Conservation (phyloP, 176 grass and related monocot species). For the Echinochloa phyllopogon region DNA sequence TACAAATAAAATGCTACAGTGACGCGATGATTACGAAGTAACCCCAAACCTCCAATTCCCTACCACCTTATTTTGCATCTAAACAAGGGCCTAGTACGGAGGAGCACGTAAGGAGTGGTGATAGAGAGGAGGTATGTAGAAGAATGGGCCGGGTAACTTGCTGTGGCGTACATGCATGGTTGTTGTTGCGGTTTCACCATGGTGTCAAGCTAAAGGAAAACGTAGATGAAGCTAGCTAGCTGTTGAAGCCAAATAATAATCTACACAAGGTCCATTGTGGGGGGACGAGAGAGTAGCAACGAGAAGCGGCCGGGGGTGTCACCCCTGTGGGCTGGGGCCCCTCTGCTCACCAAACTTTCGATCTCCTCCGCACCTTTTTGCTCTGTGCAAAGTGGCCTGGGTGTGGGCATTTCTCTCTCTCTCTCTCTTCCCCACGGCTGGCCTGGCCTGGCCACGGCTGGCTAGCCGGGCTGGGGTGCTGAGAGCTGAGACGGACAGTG, state of each 20-base stretch:
- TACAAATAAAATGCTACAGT: no score
- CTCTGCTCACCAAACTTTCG: constrained; percentile 53
- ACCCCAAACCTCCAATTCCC: no score
- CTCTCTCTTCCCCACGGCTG: neutral
- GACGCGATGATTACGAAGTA: no score
- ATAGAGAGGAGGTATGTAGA: no score
- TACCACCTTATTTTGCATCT: no score
- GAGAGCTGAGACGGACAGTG: constrained; percentile 39
- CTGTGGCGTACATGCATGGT: no score
- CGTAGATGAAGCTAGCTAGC: neutral
- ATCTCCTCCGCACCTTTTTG: constrained; percentile 41
- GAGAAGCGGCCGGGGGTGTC: neutral
- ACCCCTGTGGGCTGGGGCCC: neutral
- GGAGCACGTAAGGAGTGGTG: neutral
- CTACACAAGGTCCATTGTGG: neutral
- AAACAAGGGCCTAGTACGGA: neutral
- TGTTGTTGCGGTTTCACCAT: neutral
- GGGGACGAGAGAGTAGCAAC: neutral
- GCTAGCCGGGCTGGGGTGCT: neutral
- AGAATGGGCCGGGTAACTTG: neutral
- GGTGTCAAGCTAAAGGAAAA: constrained; percentile 15
- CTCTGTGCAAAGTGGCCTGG: constrained; percentile 43
- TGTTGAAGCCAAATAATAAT: neutral
- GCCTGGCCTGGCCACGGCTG: no score
- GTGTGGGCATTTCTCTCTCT: constrained; percentile 29